Conservation (phyloP, 805 yeast species). For the Pichia cephalocereana region DNA sequence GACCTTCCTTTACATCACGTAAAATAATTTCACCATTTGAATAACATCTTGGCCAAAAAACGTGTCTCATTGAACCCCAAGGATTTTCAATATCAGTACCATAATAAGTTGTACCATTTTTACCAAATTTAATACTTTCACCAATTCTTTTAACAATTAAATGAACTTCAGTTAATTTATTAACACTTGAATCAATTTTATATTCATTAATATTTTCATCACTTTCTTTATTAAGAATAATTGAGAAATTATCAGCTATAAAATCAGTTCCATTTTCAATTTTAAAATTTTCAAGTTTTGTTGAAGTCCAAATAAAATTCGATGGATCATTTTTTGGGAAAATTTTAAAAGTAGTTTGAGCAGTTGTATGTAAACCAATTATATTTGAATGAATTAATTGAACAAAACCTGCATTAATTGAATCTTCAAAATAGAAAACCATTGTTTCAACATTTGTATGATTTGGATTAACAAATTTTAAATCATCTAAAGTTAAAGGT, state of each 20-base stretch:
- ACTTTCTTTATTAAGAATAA: slow-evolving; percentile 47
- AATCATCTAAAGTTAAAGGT: slow-evolving; percentile 55
- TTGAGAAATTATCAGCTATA: slow-evolving; percentile 62
- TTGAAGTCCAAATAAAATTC: slow-evolving; percentile 78
- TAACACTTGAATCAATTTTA: slow-evolving; percentile 54
- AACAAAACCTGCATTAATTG: slow-evolving; percentile 74
- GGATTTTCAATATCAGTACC: slow-evolving; percentile 80
- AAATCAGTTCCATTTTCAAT: slow-evolving; percentile 63
- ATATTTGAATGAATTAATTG: slow-evolving; percentile 92
- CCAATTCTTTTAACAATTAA: slow-evolving; percentile 50
- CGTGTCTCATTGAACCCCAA: slow-evolving; percentile 96
- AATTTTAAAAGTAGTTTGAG: slow-evolving; percentile 88
- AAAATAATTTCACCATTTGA: slow-evolving; percentile 56
- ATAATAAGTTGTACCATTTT: slow-evolving; percentile 75
- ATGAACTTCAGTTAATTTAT: slow-evolving; percentile 62
- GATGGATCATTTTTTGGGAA: slow-evolving; percentile 46
- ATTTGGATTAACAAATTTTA: slow-evolving; percentile 63
- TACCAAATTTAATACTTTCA: slow-evolving; percentile 84
- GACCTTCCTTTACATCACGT: slow-evolving; percentile 23
- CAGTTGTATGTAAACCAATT: slow-evolving; percentile 78
- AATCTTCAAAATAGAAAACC: slow-evolving; percentile 70
- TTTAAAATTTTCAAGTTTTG: slow-evolving; percentile 71
- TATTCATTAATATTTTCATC: slow-evolving; percentile 27
- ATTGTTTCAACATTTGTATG: slow-evolving; percentile 93
- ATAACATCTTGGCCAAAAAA: slow-evolving; percentile 89